A percentile compares a stretch with the other conserved stretches of the same genome.
Evolutionary conservation across 2,329 filamentous ascomycete genomes (phyloP).

Genomic region (Ophiostoma piceae): DNA sequence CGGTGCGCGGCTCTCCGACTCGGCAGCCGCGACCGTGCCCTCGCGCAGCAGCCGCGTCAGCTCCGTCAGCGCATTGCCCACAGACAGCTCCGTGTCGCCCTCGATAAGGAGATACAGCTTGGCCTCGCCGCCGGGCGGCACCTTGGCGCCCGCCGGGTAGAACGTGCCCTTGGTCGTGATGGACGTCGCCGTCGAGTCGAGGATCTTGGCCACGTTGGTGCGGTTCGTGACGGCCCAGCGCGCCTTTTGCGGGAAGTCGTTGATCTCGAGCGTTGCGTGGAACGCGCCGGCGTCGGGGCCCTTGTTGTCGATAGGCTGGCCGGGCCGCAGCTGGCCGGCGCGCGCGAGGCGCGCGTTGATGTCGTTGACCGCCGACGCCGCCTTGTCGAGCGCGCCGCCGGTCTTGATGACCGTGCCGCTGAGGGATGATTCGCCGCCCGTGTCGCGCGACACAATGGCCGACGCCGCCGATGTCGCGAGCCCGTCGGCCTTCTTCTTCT

Average conservation of each 20-base stretch:
- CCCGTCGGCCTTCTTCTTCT: slow-evolving; percentile 62
- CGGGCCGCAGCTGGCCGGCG: slow-evolving; percentile 81
- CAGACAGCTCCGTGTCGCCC: slow-evolving; percentile 89
- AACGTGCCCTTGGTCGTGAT: slow-evolving; percentile 97
- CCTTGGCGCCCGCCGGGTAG: slow-evolving; percentile 77
- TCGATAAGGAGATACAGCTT: slow-evolving; percentile 98
- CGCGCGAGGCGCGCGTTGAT: slow-evolving; percentile 89
- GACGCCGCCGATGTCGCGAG: slow-evolving; percentile 60
- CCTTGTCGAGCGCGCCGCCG: slow-evolving; percentile 66
- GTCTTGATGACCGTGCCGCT: not conserved
- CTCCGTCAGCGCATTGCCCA: slow-evolving; percentile 85
- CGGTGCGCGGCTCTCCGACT: slow-evolving; percentile 75
- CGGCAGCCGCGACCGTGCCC: slow-evolving; percentile 81
- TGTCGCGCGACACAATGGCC: slow-evolving; percentile 50
- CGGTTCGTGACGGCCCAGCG: slow-evolving; percentile 98
- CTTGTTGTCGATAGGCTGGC: slow-evolving; percentile 96
- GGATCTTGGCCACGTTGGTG: slow-evolving; percentile 96
- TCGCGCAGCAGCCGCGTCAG: slow-evolving; percentile 83
- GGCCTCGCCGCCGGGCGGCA: slow-evolving; percentile 67
- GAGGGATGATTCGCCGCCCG: slow-evolving; percentile 23
- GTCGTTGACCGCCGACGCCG: slow-evolving; percentile 80
- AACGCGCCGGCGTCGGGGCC: slow-evolving; percentile 94
- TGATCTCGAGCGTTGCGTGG: slow-evolving; percentile 97
- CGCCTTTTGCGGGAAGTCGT: slow-evolving; percentile 98
- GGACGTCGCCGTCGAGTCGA: slow-evolving; percentile 88